Conservation (phyloP, 495 filamentous ascomycete genomes). For the Apodospora peruviana region DNA sequence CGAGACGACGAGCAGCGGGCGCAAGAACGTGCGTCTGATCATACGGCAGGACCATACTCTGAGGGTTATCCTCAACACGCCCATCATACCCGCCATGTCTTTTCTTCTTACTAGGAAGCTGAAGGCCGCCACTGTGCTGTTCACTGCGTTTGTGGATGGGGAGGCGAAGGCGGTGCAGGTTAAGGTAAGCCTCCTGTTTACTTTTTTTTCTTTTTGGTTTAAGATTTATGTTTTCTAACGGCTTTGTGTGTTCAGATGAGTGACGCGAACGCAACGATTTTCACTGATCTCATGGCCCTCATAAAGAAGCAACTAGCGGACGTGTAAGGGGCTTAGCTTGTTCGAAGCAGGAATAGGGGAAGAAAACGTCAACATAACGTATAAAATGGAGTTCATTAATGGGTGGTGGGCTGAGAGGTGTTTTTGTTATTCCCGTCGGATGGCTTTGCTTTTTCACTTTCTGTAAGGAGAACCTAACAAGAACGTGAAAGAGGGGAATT, state of each 20-base stretch:
- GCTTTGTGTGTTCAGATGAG: not conserved
- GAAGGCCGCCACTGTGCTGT: conserved; percentile 48
- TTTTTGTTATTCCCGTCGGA: no score
- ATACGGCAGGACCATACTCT: conserved; percentile 83
- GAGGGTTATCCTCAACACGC: conserved; percentile 81
- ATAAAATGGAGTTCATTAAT: no score
- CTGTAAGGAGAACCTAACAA: no score
- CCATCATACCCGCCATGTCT: conserved; percentile 65
- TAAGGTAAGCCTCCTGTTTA: conserved; percentile 44
- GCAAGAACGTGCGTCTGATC: conserved; percentile 57
- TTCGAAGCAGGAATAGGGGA: no score
- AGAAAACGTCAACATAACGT: no score
- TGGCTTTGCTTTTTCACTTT: no score
- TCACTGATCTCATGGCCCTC: not conserved
- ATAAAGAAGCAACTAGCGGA: not conserved
- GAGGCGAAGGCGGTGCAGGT: conserved; percentile 56
- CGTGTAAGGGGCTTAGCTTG: not conserved
- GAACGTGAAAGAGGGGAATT: no score
- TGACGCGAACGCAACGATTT: not conserved
- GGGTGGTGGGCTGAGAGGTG: no score
- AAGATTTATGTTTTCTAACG: not conserved
- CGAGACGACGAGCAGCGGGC: conserved; percentile 18
- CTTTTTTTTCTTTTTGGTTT: not conserved
- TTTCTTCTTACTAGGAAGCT: conserved; percentile 63
- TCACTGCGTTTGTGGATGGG: conserved; percentile 55